Conservation (phyloP, 2,329 filamentous ascomycete species). For the Xylaria sp. region DNA sequence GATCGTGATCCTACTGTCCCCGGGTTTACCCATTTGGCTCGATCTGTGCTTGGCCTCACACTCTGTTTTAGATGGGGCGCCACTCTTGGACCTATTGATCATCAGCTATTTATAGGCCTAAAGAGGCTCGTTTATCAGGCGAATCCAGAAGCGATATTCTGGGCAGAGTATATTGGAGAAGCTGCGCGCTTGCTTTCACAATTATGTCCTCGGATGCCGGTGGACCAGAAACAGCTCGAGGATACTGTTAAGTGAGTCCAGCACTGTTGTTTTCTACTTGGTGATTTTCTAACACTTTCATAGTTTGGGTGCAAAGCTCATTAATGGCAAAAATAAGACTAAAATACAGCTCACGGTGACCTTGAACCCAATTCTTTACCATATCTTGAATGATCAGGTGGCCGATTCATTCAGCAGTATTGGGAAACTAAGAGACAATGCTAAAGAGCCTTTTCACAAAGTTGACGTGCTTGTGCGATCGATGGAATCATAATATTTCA, state of each 20-base stretch:
- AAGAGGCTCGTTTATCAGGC: slow-evolving; percentile 54
- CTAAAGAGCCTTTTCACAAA: slow-evolving; percentile 39
- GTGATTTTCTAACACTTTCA: slow-evolving; percentile 34
- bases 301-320: slow-evolving; percentile 42
- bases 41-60: slow-evolving; percentile 76
- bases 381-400: slow-evolving; percentile 42
- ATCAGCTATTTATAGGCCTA: slow-evolving; percentile 56
- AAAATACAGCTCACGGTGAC: slow-evolving; percentile 45
- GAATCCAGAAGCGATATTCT: slow-evolving; percentile 58
- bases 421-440: slow-evolving; percentile 42
- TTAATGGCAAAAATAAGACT: slow-evolving; percentile 45
- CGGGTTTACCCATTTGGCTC: slow-evolving; percentile 77
- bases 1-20: slow-evolving; percentile 75
- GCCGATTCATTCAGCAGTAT: slow-evolving; percentile 44
- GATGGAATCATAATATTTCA: slow-evolving; percentile 29
- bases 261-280: slow-evolving; percentile 6
- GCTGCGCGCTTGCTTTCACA: slow-evolving; percentile 58
- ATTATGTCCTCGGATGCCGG: slow-evolving; percentile 57
- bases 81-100: slow-evolving; percentile 62
- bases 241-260: slow-evolving; percentile 55
- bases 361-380: slow-evolving; percentile 39
- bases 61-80: slow-evolving; percentile 80
- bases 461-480: slow-evolving; percentile 41
- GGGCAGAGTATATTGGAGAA: slow-evolving; percentile 65
- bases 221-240: slow-evolving; percentile 49